Base-by-base conservation (phyloP, 164 flowering plant species). In the Malania oleifera region DNA sequence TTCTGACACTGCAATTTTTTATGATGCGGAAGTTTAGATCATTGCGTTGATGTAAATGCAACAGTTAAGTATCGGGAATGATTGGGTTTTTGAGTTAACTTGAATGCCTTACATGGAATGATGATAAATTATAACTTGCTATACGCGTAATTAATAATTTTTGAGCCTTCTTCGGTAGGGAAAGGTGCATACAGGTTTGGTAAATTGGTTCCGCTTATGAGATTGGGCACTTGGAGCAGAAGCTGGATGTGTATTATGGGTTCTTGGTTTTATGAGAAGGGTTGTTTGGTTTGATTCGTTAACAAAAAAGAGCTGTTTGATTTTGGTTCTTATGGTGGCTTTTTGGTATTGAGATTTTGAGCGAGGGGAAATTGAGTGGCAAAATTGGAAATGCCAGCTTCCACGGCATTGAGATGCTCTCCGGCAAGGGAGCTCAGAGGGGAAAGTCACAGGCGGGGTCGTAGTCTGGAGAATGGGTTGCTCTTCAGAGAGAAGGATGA, bases 301-400 rank as follows among this genome's bases (percentile, higher is more conserved):
- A n/a, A n/a, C n/a, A n/a, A n/a, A n/a, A n/a, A n/a, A n/a, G n/a
- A n/a, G n/a, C n/a, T n/a, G n/a, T n/a, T 53, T 39, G 44, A 41
- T 63, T 50, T 24, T 29, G 59, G 29, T 29, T 28, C 11, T 40
- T 0, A 13, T 54, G 44, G 35, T 31, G 40, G 26, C 27, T 45
- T n/a, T n/a, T n/a, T 60, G 57, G 28, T 18, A 58, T 62, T 52
- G 53, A 62, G 13, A 37, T 20, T 37, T 52, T 40, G 60, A 56
- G 19, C 28, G 51, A 14, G 31, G 54, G 37, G 48, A 23, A 17
- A 9, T 67, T 56, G 44, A 57, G 65, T 41, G 44, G 69, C 14
- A n/a, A n/a, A n/a, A n/a, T n/a, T n/a, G 52, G 71, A 62, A 63
- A 89, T 89, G 96, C 87, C 96, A 29, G 91, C 95, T 58, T 83